Percentiles rank a stretch among this genome's conserved stretches.
Evolutionary conservation across 495 filamentous ascomycete genomes (phyloP).

Genomic region (Podospora pseudoanserina): DNA sequence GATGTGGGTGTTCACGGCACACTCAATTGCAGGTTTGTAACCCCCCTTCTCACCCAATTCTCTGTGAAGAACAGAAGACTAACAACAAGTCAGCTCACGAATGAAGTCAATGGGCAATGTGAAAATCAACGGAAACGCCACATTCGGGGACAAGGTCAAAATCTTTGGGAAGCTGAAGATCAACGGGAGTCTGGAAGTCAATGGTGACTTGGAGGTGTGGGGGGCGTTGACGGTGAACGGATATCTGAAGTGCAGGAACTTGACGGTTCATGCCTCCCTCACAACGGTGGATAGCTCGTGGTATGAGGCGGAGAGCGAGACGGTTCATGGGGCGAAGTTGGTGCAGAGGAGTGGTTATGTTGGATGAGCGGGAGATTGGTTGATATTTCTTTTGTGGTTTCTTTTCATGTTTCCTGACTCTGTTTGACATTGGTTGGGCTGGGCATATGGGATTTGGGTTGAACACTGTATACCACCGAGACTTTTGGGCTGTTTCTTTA

Average conservation of each 20-base stretch:
- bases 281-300: slow-evolving; percentile 39
- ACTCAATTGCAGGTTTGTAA: slow-evolving; percentile 24
- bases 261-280: slow-evolving; percentile 37
- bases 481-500: not conserved
- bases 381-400: too few relatives aligned
- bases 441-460: not conserved
- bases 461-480: not conserved
- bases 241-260: slow-evolving; percentile 36
- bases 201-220: slow-evolving; percentile 38
- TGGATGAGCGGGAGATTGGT: slow-evolving; percentile 14
- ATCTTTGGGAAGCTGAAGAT: slow-evolving; percentile 42
- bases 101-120: slow-evolving; percentile 38
- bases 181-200: slow-evolving; percentile 33
- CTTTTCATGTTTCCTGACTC: not conserved
- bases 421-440: not conserved
- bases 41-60: not conserved
- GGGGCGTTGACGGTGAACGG: slow-evolving; percentile 37
- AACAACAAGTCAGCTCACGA: slow-evolving; percentile 15
- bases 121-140: slow-evolving; percentile 24
- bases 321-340: slow-evolving; percentile 37
- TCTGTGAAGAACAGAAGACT: not conserved
- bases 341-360: slow-evolving; percentile 29
- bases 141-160: slow-evolving; percentile 37
- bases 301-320: slow-evolving; percentile 35
- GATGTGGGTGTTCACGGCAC: slow-evolving; percentile 33